Base-by-base conservation (phyloP, 164 flowering plant species). In the Umbilicus rupestris region DNA sequence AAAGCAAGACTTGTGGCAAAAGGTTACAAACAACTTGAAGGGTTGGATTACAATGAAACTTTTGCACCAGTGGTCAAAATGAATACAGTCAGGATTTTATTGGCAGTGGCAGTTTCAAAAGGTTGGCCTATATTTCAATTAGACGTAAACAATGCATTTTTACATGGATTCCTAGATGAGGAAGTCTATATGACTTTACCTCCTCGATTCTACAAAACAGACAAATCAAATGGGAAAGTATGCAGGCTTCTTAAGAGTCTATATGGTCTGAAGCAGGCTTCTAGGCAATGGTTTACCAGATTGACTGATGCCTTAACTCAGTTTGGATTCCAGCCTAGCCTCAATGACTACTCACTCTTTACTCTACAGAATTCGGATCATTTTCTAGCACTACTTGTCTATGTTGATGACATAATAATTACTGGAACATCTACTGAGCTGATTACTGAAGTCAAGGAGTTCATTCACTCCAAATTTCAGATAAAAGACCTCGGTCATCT, bases 371-470 rank as follows among this genome's bases (percentile, higher is more conserved):
- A 33, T 26, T 17, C 10, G 41, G 0, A 22, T 16, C 11, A n/a
- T n/a, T 3, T 55, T n/a, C 14, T 46, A 0, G 0, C 50, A 0
- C 24, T 67, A 0, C 8, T 47, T 14, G 74, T 72, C 19, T 72
- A 67, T 67, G 67, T 72, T 3, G 64, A 72, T 50, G 74, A 69
- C 24, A 66, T 66, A 2, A 15, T 73, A 12, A 0, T 73, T 0
- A 69, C 71, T 16, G 72, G 69, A 1, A 55, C 65, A 24, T 47
- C 65, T 47, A 10, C 4, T 7, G 30, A 26, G n/a, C 22, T 33
- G 30, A 64, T 65, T 12, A 15, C 5, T 0, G 24, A 12, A 8
- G 59, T 63, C 0, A 66, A 69, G 29, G 12, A 10, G 17, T 5
- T 16, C 15, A 24, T 71, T 0, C 62, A 64, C 8, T 20, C 14